Conservation (phyloP, 345 rosid species). For the Carallia brachiata region DNA sequence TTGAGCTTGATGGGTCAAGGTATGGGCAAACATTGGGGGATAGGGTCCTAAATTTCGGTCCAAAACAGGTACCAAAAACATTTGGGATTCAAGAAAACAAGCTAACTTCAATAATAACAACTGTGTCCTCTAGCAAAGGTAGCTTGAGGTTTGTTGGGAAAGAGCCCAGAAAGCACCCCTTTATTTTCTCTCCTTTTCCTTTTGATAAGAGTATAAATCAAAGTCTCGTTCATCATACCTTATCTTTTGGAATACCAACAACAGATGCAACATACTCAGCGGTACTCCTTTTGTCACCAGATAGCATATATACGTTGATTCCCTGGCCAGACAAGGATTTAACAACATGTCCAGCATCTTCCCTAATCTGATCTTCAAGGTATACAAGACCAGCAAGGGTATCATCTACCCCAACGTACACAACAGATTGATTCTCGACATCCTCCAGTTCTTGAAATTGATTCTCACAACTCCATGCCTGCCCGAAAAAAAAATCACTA, state of each 20-base stretch:
- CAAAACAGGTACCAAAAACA: no score
- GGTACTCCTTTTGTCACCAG: constrained; percentile 82
- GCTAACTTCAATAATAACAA: background rate
- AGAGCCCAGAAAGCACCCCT: no score
- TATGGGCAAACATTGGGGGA: no score
- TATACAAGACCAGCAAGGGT: constrained; percentile 75
- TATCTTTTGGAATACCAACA: constrained; percentile 80
- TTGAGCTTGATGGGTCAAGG: no score
- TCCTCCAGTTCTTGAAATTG: constrained; percentile 45
- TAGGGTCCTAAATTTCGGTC: no score
- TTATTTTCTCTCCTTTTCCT: background rate
- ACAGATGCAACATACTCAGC: constrained; percentile 87
- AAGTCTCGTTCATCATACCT: constrained; percentile 38
- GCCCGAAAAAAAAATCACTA: constrained; percentile 2
- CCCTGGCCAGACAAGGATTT: constrained; percentile 62
- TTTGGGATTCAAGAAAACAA: background rate
- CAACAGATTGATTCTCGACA: constrained; percentile 63
- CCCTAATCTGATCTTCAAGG: constrained; percentile 86
- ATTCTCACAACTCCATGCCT: constrained; percentile 70
- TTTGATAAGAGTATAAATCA: background rate
- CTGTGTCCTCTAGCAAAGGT: background rate
- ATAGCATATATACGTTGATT: constrained; percentile 78
- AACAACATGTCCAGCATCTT: constrained; percentile 81
- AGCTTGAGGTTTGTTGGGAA: background rate
- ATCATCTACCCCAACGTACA: constrained; percentile 76